phyloP scores from a whole-genome alignment of 768 basidiomycete genomes.

The Lentinula aciculospora region DNA sequence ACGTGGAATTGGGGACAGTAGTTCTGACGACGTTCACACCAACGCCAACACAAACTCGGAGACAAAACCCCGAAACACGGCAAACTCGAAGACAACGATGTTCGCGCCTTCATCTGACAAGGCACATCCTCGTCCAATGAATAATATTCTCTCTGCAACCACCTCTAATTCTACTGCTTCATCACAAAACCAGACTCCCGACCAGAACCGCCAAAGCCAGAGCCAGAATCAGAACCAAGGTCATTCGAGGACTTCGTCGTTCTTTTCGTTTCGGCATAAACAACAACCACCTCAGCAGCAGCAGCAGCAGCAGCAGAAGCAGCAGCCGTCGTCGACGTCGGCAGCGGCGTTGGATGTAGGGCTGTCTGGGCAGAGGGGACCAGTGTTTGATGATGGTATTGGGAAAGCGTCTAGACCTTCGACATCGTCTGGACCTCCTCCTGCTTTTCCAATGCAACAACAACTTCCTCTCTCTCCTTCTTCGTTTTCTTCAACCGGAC shows the following conservation, averaged over 20 bases:
- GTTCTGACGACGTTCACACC: no score
- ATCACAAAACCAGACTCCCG: no score
- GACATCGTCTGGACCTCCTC: neutral
- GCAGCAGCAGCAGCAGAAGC: neutral
- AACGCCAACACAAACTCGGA: neutral
- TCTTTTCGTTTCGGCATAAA: conserved; percentile 46
- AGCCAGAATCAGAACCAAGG: conserved; percentile 9
- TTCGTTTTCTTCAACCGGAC: neutral
- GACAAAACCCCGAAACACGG: no score
- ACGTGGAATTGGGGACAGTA: no score
- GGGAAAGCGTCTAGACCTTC: neutral
- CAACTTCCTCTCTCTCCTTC: neutral
- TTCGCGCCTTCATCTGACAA: conserved; percentile 12
- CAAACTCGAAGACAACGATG: neutral
- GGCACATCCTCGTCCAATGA: conserved; percentile 10
- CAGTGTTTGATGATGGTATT: neutral
- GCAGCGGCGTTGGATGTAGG: no score
- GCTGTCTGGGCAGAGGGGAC: neutral
- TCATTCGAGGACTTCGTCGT: conserved; percentile 57
- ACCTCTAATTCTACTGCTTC: neutral
- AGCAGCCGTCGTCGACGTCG: neutral
- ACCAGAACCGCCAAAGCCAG: neutral
- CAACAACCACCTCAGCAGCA: conserved; percentile 6
- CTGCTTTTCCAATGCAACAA: neutral
- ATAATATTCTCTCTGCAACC: no score